These are phyloP conservation scores for Monascus ruber DNA, from an alignment of 2,329 filamentous ascomycete genomes.

Conservation along the genomic window DNA sequence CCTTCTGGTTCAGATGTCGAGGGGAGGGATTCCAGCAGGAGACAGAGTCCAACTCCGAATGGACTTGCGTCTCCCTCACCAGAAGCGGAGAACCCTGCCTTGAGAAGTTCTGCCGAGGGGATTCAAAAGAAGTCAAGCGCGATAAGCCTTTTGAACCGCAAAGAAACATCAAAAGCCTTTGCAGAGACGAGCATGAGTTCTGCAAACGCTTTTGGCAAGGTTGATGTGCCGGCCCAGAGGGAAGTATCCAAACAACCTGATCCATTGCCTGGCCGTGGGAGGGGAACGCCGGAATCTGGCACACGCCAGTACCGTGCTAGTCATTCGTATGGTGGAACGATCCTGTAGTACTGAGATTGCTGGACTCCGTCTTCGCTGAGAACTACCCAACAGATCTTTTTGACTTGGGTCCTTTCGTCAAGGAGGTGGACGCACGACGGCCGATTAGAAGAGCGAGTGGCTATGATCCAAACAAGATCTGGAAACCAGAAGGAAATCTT, in stretches of 20 bases:
- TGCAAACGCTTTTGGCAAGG: conserved; percentile 52
- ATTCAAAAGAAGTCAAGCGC: conserved; percentile 41
- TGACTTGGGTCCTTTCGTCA: conserved; percentile 68
- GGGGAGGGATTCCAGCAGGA: conserved; percentile 15
- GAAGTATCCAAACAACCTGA: conserved; percentile 24
- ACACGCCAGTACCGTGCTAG: conserved; percentile 45
- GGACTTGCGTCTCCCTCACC: conserved; percentile 17
- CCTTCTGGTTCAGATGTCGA: conserved; percentile 23
- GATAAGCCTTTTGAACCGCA: conserved; percentile 49
- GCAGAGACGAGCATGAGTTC: conserved; percentile 56
- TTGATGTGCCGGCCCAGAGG: conserved; percentile 42
- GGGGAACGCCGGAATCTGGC: conserved; percentile 4
- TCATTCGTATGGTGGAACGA: conserved; percentile 75
- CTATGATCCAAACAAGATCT: conserved; percentile 49
- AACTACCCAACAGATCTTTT: conserved; percentile 50
- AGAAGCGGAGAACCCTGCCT: conserved; percentile 17
- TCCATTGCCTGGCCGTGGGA: conserved; percentile 25
- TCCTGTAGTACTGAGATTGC: conserved; percentile 48
- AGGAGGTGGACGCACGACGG: conserved; percentile 47
- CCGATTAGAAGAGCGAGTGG: conserved; percentile 45
- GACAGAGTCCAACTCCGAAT: conserved; percentile 16
- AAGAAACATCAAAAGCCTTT: conserved; percentile 47
- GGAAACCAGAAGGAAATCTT: conserved; percentile 73
- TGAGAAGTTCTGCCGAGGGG: conserved; percentile 15
- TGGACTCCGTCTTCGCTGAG: conserved; percentile 73